phyloP scores from a whole-genome alignment of 73 alveolate genomes.

The Tetrahymena thermophila region DNA sequence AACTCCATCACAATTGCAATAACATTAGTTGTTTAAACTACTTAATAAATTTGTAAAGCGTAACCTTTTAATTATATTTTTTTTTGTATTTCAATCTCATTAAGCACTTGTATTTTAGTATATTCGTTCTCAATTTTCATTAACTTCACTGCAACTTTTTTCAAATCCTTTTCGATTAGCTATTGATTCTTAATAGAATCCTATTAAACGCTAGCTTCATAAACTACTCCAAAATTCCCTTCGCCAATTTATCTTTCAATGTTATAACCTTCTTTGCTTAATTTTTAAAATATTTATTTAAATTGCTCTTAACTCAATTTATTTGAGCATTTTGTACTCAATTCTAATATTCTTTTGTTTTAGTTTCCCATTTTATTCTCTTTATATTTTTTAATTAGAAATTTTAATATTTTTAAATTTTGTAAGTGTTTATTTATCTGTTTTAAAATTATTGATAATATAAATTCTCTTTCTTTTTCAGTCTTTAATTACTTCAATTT shows the following conservation, averaged over 20 bases:
- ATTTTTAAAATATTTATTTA: too few relatives aligned
- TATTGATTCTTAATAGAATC: too few relatives aligned
- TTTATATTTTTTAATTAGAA: too few relatives aligned
- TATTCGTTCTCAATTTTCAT: neutral
- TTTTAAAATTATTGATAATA: too few relatives aligned
- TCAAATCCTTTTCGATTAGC: too few relatives aligned
- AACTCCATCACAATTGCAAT: neutral
- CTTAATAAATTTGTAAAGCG: neutral
- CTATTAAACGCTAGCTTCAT: neutral
- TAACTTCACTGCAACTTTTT: neutral
- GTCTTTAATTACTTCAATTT: too few relatives aligned
- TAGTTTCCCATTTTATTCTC: neutral
- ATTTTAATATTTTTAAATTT: too few relatives aligned
- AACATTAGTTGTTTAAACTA: neutral
- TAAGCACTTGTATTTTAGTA: neutral
- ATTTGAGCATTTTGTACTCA: neutral
- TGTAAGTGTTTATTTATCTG: too few relatives aligned
- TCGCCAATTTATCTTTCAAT: neutral
- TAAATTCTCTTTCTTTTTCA: too few relatives aligned
- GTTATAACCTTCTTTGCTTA: neutral
- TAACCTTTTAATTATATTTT: neutral
- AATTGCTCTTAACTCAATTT: neutral
- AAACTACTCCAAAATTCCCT: neutral
- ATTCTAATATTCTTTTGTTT: too few relatives aligned
- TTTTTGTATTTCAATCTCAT: neutral